Conservation (phyloP, 495 filamentous ascomycete genomes). For the Penicillium waksmanii region DNA sequence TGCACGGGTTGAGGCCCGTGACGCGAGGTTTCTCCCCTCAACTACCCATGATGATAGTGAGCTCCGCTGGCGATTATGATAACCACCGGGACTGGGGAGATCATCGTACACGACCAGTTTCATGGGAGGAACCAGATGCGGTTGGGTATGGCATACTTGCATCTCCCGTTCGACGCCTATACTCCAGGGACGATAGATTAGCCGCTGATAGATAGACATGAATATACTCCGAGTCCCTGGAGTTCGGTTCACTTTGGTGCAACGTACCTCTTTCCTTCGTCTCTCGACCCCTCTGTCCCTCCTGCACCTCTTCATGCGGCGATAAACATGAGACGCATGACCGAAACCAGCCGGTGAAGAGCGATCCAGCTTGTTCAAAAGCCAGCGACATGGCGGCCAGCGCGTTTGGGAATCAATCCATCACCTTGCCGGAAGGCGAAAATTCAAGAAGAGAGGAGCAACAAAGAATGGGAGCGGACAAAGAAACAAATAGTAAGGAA, state of each 20-base stretch:
- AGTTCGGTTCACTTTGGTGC: not conserved
- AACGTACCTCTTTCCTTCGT: conserved; percentile 24
- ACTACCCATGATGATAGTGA: conserved; percentile 46
- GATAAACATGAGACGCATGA: conserved; percentile 46
- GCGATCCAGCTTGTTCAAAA: conserved; percentile 47
- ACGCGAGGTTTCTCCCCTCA: conserved; percentile 46
- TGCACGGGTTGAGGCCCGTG: conserved; percentile 54
- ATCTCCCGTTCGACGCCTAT: conserved; percentile 48
- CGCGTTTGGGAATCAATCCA: conserved; percentile 40
- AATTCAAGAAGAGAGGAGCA: conserved; percentile 10
- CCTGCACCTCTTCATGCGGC: conserved; percentile 32
- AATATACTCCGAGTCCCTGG: not conserved
- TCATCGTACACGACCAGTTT: conserved; percentile 46
- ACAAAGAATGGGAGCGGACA: conserved; percentile 11
- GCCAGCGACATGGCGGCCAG: conserved; percentile 49
- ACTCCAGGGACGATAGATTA: not conserved
- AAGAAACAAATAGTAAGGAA: conserved; percentile 13
- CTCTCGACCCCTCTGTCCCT: conserved; percentile 20
- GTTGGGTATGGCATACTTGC: conserved; percentile 54
- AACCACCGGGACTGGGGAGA: conserved; percentile 37
- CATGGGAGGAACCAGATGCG: conserved; percentile 53
- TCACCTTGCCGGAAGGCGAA: conserved; percentile 28
- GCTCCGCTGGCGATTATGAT: conserved; percentile 32
- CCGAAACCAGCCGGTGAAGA: conserved; percentile 48
- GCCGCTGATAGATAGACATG: not conserved